Evolutionary conservation across 495 filamentous ascomycete species (phyloP), one percentile per base, ranked within the genome.

Genomic region (Aspergillus taichungensis): DNA sequence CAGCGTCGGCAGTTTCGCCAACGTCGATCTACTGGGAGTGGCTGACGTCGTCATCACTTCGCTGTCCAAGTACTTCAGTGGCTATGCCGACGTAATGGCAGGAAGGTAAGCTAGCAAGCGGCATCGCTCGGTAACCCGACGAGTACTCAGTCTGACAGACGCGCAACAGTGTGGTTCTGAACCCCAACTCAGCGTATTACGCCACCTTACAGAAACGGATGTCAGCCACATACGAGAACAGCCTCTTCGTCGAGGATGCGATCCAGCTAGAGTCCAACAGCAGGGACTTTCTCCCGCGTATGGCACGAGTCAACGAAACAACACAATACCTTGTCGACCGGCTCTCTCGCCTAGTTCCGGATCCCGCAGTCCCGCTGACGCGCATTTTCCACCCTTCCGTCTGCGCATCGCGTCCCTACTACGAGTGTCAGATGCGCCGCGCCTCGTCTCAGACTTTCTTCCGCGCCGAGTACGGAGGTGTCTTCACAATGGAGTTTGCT

Each of bases 1-100:
- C 8, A 77, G 73, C 0, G 51, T 74, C 24, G 71, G 63, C 3
- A 71, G 62, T 5, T 71, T 68, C n/a, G 63, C 60, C 47, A 79
- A 79, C 45, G 52, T 75, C 14, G 66, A 75, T 46, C 30, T 66
- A 0, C 14, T 62, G 9, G 41, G 32, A 0, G 37, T 52, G n/a
- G 56, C 42, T 0, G 64, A 68, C 40, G 45, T 67, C 6, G 35
- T 64, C 4, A 38, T 53, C 34, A 56, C 58, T 0, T 57, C 52
- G 7, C 46, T 67, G n/a, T 59, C 60, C n/a, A 67, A 67, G 51
- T 50, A 45, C 6, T 62, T 64, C 40, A 57, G 40, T 40, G 63
- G 63, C 0, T 40, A 12, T n/a, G 49, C 45, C 12, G 55, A 67
- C 39, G 58, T 60, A 6, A 55, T 63, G 51, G 62, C 49, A 13